A percentile compares a stretch with the other conserved stretches of the same genome.
Evolutionary conservation across 73 alveolate species (phyloP).

Genomic region (Paramecium bursaria): DNA sequence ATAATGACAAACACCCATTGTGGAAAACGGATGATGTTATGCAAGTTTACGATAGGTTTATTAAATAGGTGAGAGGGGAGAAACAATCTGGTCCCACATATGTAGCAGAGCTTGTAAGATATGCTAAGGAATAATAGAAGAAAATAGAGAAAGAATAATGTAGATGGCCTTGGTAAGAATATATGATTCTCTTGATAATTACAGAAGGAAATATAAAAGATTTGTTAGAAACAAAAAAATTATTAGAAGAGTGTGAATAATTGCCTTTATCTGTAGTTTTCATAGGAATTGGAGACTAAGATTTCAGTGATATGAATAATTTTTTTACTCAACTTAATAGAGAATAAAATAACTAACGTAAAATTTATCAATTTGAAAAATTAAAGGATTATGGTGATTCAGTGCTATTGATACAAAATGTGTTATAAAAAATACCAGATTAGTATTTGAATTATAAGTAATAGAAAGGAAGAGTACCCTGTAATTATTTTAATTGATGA

Average conservation of each 20-base stretch:
- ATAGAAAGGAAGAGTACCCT: not conserved
- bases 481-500: too few species aligned
- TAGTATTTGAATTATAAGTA: not conserved
- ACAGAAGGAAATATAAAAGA: slow-evolving; percentile 96
- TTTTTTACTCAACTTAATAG: slow-evolving; percentile 37
- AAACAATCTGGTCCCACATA: slow-evolving; percentile 87
- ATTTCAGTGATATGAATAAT: slow-evolving; percentile 82
- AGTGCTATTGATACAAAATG: slow-evolving; percentile 73
- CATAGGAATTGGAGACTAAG: slow-evolving; percentile 93
- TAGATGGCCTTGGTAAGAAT: too few species aligned
- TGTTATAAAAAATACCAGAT: slow-evolving; percentile 78
- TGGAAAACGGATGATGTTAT: slow-evolving; percentile 70
- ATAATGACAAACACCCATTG: slow-evolving; percentile 73
- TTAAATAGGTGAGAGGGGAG: slow-evolving; percentile 62
- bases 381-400: slow-evolving; percentile 69
- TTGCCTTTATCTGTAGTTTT: slow-evolving; percentile 90
- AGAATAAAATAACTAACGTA: slow-evolving; percentile 50
- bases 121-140: not conserved
- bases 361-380: slow-evolving; percentile 81
- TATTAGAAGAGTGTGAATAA: slow-evolving; percentile 72
- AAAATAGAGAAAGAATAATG: slow-evolving; percentile 50
- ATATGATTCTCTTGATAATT: slow-evolving; percentile 80
- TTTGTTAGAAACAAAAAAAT: slow-evolving; percentile 81
- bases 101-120: slow-evolving; percentile 68
- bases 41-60: slow-evolving; percentile 65